Conservation (phyloP, 768 basidiomycete genomes). For the Sarcomyxa edulis region DNA sequence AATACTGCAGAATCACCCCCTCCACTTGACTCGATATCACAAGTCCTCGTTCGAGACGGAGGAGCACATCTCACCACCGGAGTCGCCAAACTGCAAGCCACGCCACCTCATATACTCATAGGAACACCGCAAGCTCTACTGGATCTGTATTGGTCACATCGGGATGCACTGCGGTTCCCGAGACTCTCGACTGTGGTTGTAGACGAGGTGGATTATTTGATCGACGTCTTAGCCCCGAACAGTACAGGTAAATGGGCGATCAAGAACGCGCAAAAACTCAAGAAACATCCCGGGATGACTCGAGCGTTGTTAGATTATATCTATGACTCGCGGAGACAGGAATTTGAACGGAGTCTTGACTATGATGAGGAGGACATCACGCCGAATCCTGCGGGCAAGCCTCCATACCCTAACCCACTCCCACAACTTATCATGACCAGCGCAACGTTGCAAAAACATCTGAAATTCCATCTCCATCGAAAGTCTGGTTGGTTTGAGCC, state of each 20-base stretch:
- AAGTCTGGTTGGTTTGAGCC: conserved; percentile 56
- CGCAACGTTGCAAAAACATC: conserved; percentile 58
- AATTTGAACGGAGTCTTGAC: not conserved
- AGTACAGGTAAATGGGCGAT: conserved; percentile 30
- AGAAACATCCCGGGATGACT: conserved; percentile 53
- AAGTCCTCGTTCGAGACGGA: conserved; percentile 59
- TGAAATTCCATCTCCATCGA: conserved; percentile 47
- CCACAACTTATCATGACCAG: conserved; percentile 68
- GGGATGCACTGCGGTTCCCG: conserved; percentile 36
- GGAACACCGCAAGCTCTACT: conserved; percentile 66
- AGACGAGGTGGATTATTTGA: conserved; percentile 73
- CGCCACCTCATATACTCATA: conserved; percentile 63
- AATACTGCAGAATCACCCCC: conserved; percentile 23
- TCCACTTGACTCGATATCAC: conserved; percentile 40
- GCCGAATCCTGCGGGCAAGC: conserved; percentile 5
- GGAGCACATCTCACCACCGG: conserved; percentile 32
- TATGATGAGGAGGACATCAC: conserved; percentile 10
- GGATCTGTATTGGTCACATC: conserved; percentile 45
- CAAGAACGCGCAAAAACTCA: conserved; percentile 36
- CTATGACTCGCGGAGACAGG: conserved; percentile 27
- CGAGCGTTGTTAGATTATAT: conserved; percentile 55
- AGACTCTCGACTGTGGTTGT: conserved; percentile 56
- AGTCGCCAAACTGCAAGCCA: conserved; percentile 29
- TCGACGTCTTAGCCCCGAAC: conserved; percentile 46
- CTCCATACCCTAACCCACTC: conserved; percentile 14